Conservation (phyloP, 148 eudicot genomes). For the Vaccinium vitisidaea region DNA sequence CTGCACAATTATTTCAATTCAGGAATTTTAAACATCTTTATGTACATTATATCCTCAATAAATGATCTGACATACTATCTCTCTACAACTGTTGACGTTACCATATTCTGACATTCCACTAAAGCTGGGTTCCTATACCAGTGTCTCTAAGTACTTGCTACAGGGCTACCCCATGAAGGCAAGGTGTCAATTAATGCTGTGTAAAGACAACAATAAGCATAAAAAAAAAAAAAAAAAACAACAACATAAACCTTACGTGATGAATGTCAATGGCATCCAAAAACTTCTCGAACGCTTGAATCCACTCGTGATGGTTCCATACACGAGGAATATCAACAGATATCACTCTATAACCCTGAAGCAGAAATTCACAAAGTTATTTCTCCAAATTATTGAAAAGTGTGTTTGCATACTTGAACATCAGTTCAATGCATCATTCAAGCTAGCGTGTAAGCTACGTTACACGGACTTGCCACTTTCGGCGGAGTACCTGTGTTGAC, state of each 20-base stretch:
- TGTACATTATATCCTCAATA: neutral
- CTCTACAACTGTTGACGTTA: neutral
- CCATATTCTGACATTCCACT: neutral
- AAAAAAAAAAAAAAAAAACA: neutral
- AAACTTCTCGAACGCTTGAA: slow-evolving; percentile 95
- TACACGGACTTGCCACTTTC: no score
- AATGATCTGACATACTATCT: neutral
- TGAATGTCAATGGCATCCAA: slow-evolving; percentile 91
- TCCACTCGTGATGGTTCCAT: slow-evolving; percentile 94
- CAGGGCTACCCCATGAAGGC: neutral
- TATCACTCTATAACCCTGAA: slow-evolving; percentile 92
- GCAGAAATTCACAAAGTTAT: slow-evolving; percentile 15
- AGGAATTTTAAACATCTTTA: neutral
- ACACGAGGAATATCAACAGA: slow-evolving; percentile 95
- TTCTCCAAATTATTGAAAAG: neutral
- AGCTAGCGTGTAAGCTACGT: neutral
- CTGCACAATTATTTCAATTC: neutral
- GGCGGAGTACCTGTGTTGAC: no score
- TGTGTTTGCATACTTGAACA: neutral
- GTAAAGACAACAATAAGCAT: neutral
- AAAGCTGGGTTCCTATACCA: neutral
- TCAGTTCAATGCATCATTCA: neutral
- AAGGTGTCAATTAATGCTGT: slow-evolving; percentile 3
- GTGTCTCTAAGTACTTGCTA: neutral
- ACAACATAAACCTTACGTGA: slow-evolving; percentile 63